phyloP scores from a whole-genome alignment of 768 basidiomycete species.

The Leccinellum albellum region DNA sequence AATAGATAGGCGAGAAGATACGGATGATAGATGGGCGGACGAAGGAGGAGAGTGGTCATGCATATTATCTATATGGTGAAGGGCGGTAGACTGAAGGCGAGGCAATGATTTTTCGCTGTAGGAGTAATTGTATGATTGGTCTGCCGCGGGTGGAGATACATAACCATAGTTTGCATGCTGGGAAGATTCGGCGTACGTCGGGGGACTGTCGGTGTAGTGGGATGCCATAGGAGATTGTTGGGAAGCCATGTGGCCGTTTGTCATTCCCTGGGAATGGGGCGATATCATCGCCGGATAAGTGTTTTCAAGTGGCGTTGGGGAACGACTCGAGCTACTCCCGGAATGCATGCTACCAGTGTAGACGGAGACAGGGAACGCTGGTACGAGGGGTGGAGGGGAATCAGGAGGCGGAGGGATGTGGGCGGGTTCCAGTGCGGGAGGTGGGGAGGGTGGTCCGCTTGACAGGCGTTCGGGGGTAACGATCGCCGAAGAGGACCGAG shows the following conservation, averaged over 20 bases:
- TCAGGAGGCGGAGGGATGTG: conserved; percentile 44
- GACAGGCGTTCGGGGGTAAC: conserved; percentile 26
- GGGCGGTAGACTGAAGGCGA: conserved; percentile 27
- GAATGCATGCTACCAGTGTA: conserved; percentile 30
- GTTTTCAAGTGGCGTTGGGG: conserved; percentile 44
- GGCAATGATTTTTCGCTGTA: conserved; percentile 31
- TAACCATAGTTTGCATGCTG: conserved; percentile 32
- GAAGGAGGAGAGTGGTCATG: conserved; percentile 31
- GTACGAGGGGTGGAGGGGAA: conserved; percentile 52
- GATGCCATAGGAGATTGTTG: conserved; percentile 30
- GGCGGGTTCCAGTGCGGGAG: conserved; percentile 47
- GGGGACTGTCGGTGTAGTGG: conserved; percentile 30
- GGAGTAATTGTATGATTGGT: conserved; percentile 29
- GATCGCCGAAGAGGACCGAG: conserved; percentile 25
- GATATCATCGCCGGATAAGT: conserved; percentile 38
- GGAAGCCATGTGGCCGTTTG: conserved; percentile 33
- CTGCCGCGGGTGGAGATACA: conserved; percentile 21
- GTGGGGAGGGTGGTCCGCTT: conserved; percentile 26
- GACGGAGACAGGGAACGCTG: conserved; percentile 34
- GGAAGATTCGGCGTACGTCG: conserved; percentile 29
- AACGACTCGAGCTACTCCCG: conserved; percentile 38
- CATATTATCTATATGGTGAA: conserved; percentile 28
- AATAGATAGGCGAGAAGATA: conserved; percentile 55
- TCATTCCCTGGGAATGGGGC: conserved; percentile 32
- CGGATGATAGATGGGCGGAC: conserved; percentile 31